Evolutionary conservation across 352 stramenopile genomes (phyloP).

Genomic region (Pythium plurisporium): DNA sequence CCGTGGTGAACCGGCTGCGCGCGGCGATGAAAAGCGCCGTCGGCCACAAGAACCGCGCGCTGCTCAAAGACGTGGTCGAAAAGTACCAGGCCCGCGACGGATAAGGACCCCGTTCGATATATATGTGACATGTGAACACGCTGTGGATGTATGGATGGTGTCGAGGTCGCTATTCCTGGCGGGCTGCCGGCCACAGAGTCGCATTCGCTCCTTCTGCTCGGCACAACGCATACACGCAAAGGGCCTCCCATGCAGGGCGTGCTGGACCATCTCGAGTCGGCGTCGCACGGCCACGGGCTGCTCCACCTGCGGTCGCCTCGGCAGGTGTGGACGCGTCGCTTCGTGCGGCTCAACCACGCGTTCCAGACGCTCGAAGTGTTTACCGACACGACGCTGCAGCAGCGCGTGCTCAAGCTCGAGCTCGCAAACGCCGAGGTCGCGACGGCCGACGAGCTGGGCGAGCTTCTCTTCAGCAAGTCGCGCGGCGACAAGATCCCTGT

Average conservation of each 20-base stretch:
- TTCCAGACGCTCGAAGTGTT: slow-evolving; percentile 67
- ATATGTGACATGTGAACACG: slow-evolving; percentile 6
- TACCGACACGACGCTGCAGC: slow-evolving; percentile 32
- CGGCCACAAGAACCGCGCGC: slow-evolving; percentile 28
- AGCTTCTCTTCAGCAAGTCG: slow-evolving; percentile 24
- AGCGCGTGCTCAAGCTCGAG: slow-evolving; percentile 41
- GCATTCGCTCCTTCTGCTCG: too few relatives aligned
- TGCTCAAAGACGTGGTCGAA: slow-evolving; percentile 42
- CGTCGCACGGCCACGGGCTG: slow-evolving; percentile 5
- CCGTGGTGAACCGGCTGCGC: slow-evolving; percentile 21
- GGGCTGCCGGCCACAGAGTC: too few relatives aligned
- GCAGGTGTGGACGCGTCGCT: slow-evolving; percentile 45
- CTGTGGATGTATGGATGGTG: not conserved
- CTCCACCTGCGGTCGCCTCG: slow-evolving; percentile 4
- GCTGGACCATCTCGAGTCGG: slow-evolving; percentile 46
- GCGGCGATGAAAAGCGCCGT: slow-evolving; percentile 24
- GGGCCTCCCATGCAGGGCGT: slow-evolving; percentile 70
- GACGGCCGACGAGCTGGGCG: slow-evolving; percentile 54
- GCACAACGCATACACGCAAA: too few relatives aligned
- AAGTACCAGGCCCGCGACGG: slow-evolving; percentile 16
- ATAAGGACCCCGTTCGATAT: not conserved
- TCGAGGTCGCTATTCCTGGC: not conserved
- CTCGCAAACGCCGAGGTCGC: slow-evolving; percentile 36
- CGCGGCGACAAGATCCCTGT: slow-evolving; percentile 27
- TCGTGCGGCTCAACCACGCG: slow-evolving; percentile 38